These are phyloP conservation scores for Orbilia brochopaga DNA, from an alignment of 2,329 filamentous ascomycete species.

Conservation along the genomic window DNA sequence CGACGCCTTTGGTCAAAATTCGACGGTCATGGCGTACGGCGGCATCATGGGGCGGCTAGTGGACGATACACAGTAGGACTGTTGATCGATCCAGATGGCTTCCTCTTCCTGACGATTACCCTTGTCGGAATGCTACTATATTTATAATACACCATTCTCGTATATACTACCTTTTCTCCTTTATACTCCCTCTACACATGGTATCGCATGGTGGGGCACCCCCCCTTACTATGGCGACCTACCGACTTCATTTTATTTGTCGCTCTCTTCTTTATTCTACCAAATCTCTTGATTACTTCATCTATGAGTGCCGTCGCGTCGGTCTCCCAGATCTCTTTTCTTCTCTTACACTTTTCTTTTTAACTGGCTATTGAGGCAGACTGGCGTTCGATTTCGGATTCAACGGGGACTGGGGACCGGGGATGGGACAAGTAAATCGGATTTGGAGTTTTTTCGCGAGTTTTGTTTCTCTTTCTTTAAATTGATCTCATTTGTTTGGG, in stretches of 20 bases:
- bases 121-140: too few species aligned
- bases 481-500: too few species aligned
- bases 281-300: too few species aligned
- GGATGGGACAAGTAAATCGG: not conserved
- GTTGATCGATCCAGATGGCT: too few species aligned
- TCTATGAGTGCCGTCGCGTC: too few species aligned
- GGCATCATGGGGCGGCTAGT: constrained; percentile 43
- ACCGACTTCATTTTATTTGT: not conserved
- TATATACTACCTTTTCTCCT: not conserved
- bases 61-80: constrained; percentile 40
- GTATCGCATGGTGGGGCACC: not conserved
- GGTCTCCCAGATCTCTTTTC: too few species aligned
- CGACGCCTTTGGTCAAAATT: constrained; percentile 41
- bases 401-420: not conserved
- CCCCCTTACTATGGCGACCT: not conserved
- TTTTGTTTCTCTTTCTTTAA: not conserved
- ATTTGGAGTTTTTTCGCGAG: not conserved
- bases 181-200: not conserved
- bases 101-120: too few species aligned
- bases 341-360: not conserved
- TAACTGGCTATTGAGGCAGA: not conserved
- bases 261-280: too few species aligned
- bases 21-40: constrained; percentile 45
- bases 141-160: constrained; percentile 6
- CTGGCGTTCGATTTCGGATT: not conserved